phyloP scores from a whole-genome alignment of 1,284 basidiomycete genomes.

The Marasmius tenuissimus region DNA sequence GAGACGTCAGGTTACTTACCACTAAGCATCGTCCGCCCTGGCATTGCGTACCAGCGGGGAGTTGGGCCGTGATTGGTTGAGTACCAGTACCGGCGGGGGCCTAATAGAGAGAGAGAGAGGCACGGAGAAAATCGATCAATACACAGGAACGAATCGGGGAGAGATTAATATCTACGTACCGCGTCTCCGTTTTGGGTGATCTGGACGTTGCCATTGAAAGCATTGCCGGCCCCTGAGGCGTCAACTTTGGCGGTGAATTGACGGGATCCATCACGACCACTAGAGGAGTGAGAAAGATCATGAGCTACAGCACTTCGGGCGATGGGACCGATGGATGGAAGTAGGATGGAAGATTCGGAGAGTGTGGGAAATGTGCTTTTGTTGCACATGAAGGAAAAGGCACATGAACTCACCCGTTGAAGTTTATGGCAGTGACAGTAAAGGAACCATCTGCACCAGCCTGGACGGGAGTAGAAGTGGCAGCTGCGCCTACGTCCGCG shows the following conservation, averaged over 20 bases:
- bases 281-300: constrained; percentile 14
- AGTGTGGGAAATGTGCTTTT: too few species aligned
- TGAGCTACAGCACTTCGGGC: neutral
- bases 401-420: constrained; percentile 43
- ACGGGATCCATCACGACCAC: constrained; percentile 50
- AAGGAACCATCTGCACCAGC: constrained; percentile 44
- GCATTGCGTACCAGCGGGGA: constrained; percentile 49
- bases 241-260: constrained; percentile 41
- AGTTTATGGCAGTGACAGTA: constrained; percentile 44
- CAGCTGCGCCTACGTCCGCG: constrained; percentile 41
- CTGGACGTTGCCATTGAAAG: constrained; percentile 32
- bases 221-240: constrained; percentile 37
- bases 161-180: constrained; percentile 21
- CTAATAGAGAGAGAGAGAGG: too few species aligned
- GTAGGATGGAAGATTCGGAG: too few species aligned
- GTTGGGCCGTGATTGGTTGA: constrained; percentile 37
- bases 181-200: constrained; percentile 39
- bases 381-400: too few species aligned
- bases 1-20: constrained; percentile 38
- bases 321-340: neutral
- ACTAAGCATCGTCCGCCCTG: constrained; percentile 47
- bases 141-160: neutral
- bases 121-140: neutral
- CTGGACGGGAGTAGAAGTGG: constrained; percentile 40
- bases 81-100: constrained; percentile 32